Percentiles rank a stretch among this genome's conserved stretches.
phyloP scores from a whole-genome alignment of 1,284 basidiomycete genomes.

The Malassezia brasiliensis region DNA sequence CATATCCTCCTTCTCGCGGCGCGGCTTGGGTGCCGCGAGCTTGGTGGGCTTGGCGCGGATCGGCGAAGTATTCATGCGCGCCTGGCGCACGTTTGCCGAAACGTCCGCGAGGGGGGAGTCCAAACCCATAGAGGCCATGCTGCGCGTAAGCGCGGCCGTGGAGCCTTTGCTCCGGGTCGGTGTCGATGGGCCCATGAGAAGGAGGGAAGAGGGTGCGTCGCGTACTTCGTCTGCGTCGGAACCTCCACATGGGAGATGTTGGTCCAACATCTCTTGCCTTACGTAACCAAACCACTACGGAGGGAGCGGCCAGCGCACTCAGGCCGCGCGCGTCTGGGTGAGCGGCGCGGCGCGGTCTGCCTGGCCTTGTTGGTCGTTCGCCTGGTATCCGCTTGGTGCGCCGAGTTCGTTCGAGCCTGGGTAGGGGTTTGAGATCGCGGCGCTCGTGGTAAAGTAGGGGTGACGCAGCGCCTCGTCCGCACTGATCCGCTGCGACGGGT shows the following conservation, averaged over 20 bases:
- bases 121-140: slow-evolving; percentile 12
- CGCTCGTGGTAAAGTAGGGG: slow-evolving; percentile 66
- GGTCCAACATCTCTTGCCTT: slow-evolving; percentile 6
- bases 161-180: slow-evolving; percentile 11
- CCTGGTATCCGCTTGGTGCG: background rate
- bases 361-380: background rate
- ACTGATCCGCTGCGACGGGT: slow-evolving; percentile 81
- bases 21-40: background rate
- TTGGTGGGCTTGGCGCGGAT: slow-evolving; percentile 9
- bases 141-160: slow-evolving; percentile 2
- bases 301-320: background rate
- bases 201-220: background rate
- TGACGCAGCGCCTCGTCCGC: slow-evolving; percentile 85
- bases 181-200: slow-evolving; percentile 13
- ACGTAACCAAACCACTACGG: background rate
- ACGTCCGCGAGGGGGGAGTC: slow-evolving; percentile 33
- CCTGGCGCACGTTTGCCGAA: slow-evolving; percentile 27
- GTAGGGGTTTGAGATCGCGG: slow-evolving; percentile 22
- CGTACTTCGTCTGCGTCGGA: background rate
- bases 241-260: slow-evolving; percentile 4
- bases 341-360: background rate
- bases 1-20: slow-evolving; percentile 27
- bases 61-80: slow-evolving; percentile 6
- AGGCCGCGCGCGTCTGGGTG: background rate
- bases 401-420: background rate